Conservation (phyloP, 2,329 filamentous ascomycete genomes). For the Xylaria sp. region DNA sequence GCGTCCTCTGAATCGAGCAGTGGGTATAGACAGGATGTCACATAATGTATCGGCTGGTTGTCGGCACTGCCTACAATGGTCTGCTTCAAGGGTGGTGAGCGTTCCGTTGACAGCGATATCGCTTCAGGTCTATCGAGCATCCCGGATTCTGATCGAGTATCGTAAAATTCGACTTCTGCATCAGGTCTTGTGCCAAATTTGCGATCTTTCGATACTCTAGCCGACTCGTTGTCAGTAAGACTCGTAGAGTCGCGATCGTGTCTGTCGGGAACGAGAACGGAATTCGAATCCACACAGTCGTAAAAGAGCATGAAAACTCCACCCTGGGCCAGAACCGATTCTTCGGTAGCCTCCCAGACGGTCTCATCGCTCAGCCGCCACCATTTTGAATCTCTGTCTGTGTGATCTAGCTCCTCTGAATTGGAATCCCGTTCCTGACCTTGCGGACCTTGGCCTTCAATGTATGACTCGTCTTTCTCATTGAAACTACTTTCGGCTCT, state of each 20-base stretch:
- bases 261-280: constrained; percentile 45
- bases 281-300: constrained; percentile 68
- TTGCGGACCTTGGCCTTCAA: constrained; percentile 26
- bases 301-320: constrained; percentile 99
- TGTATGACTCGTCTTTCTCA: constrained; percentile 2
- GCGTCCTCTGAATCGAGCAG: constrained; percentile 49
- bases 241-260: background rate
- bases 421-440: constrained; percentile 26
- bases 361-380: constrained; percentile 91
- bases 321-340: constrained; percentile 73
- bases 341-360: constrained; percentile 75
- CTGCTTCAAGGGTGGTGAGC: background rate
- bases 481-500: constrained; percentile 8
- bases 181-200: background rate
- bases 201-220: background rate
- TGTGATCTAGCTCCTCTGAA: constrained; percentile 26
- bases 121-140: background rate
- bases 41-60: constrained; percentile 32
- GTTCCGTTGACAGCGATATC: background rate
- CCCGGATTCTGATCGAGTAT: background rate
- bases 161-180: background rate
- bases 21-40: constrained; percentile 49
- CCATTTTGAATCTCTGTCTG: constrained; percentile 64
- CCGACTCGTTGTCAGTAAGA: background rate
- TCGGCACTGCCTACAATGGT: background rate